A percentile compares a stretch with the other conserved stretches of the same genome.
Conservation (phyloP, 257 asterid genomes). For the Solanum stenotomum region DNA sequence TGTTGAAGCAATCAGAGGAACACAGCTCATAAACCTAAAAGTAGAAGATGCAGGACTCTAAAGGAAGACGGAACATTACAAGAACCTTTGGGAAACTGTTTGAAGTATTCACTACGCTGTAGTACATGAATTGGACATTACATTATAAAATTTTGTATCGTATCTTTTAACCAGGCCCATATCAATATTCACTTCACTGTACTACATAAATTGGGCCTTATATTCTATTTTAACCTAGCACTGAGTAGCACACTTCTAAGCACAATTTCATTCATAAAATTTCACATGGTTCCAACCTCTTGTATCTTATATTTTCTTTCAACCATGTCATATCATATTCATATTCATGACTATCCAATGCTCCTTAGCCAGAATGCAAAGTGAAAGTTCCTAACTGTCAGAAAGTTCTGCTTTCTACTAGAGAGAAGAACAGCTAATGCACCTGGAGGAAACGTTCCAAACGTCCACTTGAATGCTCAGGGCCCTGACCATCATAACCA, state of each 20-base stretch:
- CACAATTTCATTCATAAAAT: not conserved
- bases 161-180: not conserved
- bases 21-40: not conserved
- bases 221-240: not conserved
- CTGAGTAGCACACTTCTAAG: not conserved
- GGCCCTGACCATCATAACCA: constrained; percentile 83
- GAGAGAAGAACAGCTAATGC: not conserved
- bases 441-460: constrained; percentile 79
- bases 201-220: not conserved
- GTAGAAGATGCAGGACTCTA: not conserved
- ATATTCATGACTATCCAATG: not conserved
- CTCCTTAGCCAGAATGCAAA: not conserved
- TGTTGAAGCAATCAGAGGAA: not conserved
- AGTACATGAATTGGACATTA: not conserved
- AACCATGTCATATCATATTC: not conserved
- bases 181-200: not conserved
- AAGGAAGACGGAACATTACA: not conserved
- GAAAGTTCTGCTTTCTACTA: constrained; percentile 1
- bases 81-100: not conserved
- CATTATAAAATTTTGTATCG: not conserved
- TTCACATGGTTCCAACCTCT: not conserved
- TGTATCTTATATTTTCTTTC: not conserved
- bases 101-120: not conserved
- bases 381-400: not conserved
- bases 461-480: constrained; percentile 84